phyloP scores from a whole-genome alignment of 441 rosid species.

The Erodium texanum region DNA sequence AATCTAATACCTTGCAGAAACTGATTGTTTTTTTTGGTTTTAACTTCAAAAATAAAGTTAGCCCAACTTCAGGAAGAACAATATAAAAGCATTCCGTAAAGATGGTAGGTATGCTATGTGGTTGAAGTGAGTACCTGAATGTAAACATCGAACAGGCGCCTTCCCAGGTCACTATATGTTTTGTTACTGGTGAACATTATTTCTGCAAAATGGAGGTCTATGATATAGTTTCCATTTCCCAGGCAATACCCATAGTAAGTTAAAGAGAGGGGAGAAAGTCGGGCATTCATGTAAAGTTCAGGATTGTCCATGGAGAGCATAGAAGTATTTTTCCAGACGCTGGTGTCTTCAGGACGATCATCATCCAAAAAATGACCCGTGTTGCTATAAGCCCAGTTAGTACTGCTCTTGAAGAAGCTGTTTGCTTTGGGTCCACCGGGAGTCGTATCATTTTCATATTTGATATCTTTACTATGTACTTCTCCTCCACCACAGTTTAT shows the following conservation, averaged over 20 bases:
- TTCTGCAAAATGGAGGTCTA: conserved; percentile 58
- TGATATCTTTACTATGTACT: conserved; percentile 10
- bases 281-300: conserved; percentile 34
- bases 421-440: conserved; percentile 11
- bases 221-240: conserved; percentile 36
- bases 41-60: neutral
- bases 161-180: conserved; percentile 31
- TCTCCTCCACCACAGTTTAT: conserved; percentile 50
- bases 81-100: no score
- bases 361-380: conserved; percentile 47
- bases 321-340: conserved; percentile 11
- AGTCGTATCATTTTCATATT: conserved; percentile 29
- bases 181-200: conserved; percentile 27
- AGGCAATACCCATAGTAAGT: conserved; percentile 49
- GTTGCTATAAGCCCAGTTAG: conserved; percentile 44
- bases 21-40: no score
- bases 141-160: conserved; percentile 48
- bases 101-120: neutral
- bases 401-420: conserved; percentile 7
- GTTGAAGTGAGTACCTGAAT: conserved; percentile 34
- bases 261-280: conserved; percentile 44
- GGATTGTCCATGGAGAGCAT: conserved; percentile 22
- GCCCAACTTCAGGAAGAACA: neutral
- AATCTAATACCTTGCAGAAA: neutral
- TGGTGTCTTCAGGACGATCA: neutral